Evolutionary conservation across 768 basidiomycete species (phyloP).

Genomic region (Amanita inopinata): DNA sequence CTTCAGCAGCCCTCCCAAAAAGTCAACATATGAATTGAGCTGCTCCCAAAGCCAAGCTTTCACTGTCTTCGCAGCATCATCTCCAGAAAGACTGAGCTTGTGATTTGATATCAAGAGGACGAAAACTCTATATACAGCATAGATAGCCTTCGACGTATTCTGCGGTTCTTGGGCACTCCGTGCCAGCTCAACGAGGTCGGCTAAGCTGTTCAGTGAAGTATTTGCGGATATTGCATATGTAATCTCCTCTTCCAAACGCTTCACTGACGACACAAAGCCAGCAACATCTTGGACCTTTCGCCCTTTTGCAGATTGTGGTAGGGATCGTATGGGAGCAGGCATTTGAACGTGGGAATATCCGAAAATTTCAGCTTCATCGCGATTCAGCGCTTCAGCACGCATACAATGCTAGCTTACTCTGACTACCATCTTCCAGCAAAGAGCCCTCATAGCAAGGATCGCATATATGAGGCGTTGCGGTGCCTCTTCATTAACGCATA

Average conservation of each 20-base stretch:
- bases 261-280: conserved; percentile 21
- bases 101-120: conserved; percentile 50
- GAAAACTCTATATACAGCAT: conserved; percentile 75
- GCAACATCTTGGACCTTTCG: conserved; percentile 31
- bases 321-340: conserved; percentile 28
- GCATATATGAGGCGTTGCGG: too few relatives aligned
- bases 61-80: conserved; percentile 54
- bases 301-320: conserved; percentile 44
- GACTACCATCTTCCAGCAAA: too few relatives aligned
- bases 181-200: conserved; percentile 61
- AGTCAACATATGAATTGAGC: conserved; percentile 58
- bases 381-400: too few relatives aligned
- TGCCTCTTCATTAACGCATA: too few relatives aligned
- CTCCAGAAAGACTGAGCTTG: conserved; percentile 39
- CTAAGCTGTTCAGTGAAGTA: conserved; percentile 65
- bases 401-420: too few relatives aligned
- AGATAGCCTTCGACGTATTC: conserved; percentile 64
- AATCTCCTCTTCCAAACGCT: conserved; percentile 46
- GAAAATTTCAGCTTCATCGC: too few relatives aligned
- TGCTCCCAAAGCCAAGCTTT: conserved; percentile 75
- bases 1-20: conserved; percentile 60
- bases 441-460: too few relatives aligned
- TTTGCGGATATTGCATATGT: conserved; percentile 41
- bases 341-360: conserved; percentile 12
- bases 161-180: conserved; percentile 37